These are phyloP conservation scores for Lactarius vividus DNA, from an alignment of 768 basidiomycete genomes.

Conservation along the genomic window DNA sequence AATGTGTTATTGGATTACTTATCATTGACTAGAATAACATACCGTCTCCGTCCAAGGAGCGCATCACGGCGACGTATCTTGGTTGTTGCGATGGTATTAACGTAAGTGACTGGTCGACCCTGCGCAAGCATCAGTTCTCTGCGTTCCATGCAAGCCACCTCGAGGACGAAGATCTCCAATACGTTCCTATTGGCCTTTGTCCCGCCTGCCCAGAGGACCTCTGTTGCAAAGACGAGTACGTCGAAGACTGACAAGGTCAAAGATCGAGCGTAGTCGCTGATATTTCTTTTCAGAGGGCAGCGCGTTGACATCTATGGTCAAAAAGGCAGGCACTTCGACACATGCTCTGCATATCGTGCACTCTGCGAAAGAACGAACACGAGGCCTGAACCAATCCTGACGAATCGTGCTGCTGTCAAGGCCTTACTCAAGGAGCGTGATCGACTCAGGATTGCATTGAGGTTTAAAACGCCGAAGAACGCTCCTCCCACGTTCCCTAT, in stretches of 20 bases:
- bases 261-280: neutral
- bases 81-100: constrained; percentile 1
- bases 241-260: neutral
- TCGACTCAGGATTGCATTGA: neutral
- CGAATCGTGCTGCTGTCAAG: neutral
- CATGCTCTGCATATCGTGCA: neutral
- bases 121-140: neutral
- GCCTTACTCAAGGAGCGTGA: neutral
- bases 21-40: neutral
- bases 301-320: constrained; percentile 1
- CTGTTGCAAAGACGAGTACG: constrained; percentile 1
- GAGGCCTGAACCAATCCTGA: neutral
- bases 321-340: neutral
- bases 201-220: neutral
- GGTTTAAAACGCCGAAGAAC: neutral
- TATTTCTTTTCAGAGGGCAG: neutral
- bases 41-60: neutral
- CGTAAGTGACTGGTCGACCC: neutral
- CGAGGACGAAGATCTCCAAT: constrained; percentile 1
- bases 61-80: neutral
- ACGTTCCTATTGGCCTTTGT: neutral
- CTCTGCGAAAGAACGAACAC: constrained; percentile 1
- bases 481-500: neutral
- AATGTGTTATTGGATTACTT: neutral
- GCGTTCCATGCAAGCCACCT: neutral